Evolutionary conservation across 73 alveolate species (phyloP), one percentile per base, ranked within the genome.

Genomic region (Paramecium tetraurelia): DNA sequence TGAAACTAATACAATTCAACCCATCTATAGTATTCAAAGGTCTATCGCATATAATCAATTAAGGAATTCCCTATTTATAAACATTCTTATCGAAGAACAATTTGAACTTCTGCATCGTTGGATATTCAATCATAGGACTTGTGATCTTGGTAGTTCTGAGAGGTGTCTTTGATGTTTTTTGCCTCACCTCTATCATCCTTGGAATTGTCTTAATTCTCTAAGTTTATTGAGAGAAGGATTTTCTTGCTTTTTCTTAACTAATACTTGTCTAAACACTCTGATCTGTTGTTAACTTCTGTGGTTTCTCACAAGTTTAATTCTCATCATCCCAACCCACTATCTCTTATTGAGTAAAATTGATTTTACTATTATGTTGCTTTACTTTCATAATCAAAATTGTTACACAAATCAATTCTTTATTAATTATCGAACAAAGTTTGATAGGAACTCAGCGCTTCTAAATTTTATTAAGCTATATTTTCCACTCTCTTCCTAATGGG

Each of bases 311-410:
- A 12, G 48, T 12, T 63, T 33, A 14, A 63, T 63, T 63, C 8
- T 63, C 84, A 11, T 63, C 84, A 63, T 12, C 84, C 84, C 84
- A 63, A 63, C 84, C 84, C 1, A 63, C 46, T 11, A 63, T 63
- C 46, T 63, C 84, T 31, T 27, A 33, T 33, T 63, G 4, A 31
- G 50, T 63, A 31, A 53, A 53, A 7, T 63, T 24, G 0, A 63
- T 63, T 63, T 63, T 63, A n/a, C 46, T 63, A 7, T 63, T 27
- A 8, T 20, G 69, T 53, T 53, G 35, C 29, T 53, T 53, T 20
- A 53, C 69, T 53, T 53, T 53, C 35, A 53, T 53, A 53, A 53
- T 22, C n/a, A 4, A 53, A 48, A 53, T 53, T 53, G 35, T 18
- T 53, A 53, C 69, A 53, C 21, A 53, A 53, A 53, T 53, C 69